phyloP scores from a whole-genome alignment of 2,329 filamentous ascomycete species.

The Didymella pinodella region DNA sequence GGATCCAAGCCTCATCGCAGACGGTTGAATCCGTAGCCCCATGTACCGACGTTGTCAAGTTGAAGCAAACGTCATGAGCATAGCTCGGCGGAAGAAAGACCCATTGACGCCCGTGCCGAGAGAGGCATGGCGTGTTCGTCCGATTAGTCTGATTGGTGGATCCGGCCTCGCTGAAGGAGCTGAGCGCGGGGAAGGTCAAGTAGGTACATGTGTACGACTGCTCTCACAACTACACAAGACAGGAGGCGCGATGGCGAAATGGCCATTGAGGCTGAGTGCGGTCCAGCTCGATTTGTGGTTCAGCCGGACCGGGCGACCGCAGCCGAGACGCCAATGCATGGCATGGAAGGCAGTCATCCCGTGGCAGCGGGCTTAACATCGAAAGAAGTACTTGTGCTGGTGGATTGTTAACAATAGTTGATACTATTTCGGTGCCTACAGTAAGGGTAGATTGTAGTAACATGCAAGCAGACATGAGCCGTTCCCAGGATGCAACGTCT shows the following conservation, averaged over 20 bases:
- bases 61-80: conserved; percentile 26
- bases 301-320: background rate
- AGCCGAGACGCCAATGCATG: background rate
- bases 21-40: conserved; percentile 24
- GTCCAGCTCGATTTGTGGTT: background rate
- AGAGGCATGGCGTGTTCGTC: conserved; percentile 19
- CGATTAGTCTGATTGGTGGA: conserved; percentile 39
- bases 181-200: conserved; percentile 23
- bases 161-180: conserved; percentile 30
- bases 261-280: conserved; percentile 4
- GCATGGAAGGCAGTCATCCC: background rate
- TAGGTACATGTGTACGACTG: background rate
- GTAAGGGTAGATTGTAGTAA: conserved; percentile 8
- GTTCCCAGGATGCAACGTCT: conserved; percentile 15
- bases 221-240: background rate
- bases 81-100: conserved; percentile 33
- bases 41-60: conserved; percentile 24
- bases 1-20: conserved; percentile 25
- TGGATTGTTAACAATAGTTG: background rate
- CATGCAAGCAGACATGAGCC: conserved; percentile 14
- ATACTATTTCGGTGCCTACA: conserved; percentile 8
- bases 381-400: background rate
- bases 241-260: background rate
- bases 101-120: conserved; percentile 33
- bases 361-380: background rate